Evolutionary conservation across 768 basidiomycete genomes (phyloP).

Genomic region (Tremella mesenterica): DNA sequence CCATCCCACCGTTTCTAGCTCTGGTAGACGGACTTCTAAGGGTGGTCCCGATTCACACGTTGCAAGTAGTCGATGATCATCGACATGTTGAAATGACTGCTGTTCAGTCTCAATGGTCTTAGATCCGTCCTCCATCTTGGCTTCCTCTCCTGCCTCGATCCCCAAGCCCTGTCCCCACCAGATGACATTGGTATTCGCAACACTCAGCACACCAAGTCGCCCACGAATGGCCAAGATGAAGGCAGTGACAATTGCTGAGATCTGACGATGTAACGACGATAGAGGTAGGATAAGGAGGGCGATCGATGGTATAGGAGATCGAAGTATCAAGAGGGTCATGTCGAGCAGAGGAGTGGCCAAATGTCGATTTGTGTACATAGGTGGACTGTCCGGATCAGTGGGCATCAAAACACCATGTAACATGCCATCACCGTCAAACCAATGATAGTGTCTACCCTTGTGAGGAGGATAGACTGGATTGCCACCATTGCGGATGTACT

Average conservation of each 20-base stretch:
- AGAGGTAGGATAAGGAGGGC: constrained; percentile 45
- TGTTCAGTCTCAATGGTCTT: no score
- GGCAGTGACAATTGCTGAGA: constrained; percentile 39
- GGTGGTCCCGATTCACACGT: constrained; percentile 46
- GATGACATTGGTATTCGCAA: constrained; percentile 46
- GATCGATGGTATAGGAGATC: constrained; percentile 38
- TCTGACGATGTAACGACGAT: constrained; percentile 39
- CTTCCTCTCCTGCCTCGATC: constrained; percentile 21
- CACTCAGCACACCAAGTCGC: constrained; percentile 38
- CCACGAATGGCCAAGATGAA: constrained; percentile 39
- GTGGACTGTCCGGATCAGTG: constrained; percentile 1
- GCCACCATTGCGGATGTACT: constrained; percentile 47
- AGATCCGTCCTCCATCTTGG: background rate
- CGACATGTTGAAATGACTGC: no score
- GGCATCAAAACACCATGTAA: constrained; percentile 45
- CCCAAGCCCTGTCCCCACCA: constrained; percentile 43
- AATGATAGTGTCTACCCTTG: constrained; percentile 40
- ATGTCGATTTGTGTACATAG: constrained; percentile 44
- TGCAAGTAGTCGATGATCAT: constrained; percentile 35
- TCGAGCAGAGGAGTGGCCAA: constrained; percentile 33
- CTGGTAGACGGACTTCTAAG: constrained; percentile 44
- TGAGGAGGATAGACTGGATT: constrained; percentile 43
- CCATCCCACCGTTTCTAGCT: constrained; percentile 45
- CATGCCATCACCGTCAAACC: constrained; percentile 49
- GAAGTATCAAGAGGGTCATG: constrained; percentile 28